A percentile compares a stretch with the other conserved stretches of the same genome.
phyloP scores from a whole-genome alignment of 805 yeast species.

The Ogataea nitratoaversa region DNA sequence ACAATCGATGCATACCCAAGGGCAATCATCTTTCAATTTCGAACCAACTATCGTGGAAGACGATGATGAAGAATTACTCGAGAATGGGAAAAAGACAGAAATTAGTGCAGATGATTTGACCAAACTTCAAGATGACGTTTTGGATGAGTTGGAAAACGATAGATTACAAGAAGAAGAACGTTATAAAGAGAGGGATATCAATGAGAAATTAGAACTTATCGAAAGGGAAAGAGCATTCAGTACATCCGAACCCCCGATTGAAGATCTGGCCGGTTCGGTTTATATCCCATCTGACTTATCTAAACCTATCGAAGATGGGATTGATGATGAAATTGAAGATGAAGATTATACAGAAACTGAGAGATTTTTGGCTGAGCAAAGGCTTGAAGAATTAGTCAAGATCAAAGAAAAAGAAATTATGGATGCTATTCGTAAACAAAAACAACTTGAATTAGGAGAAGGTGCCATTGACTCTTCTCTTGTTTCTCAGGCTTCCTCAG shows the following conservation, averaged over 20 bases:
- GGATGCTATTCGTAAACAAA: slow-evolving; percentile 18
- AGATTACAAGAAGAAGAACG: slow-evolving; percentile 30
- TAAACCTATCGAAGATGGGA: slow-evolving; percentile 9
- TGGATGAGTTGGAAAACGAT: slow-evolving; percentile 27
- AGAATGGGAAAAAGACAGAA: not conserved
- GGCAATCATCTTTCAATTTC: slow-evolving; percentile 8
- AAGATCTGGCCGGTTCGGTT: slow-evolving; percentile 9
- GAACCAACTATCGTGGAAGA: slow-evolving; percentile 24
- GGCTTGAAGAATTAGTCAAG: slow-evolving; percentile 24
- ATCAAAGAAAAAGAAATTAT: slow-evolving; percentile 26
- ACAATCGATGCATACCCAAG: slow-evolving; percentile 22
- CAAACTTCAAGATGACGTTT: slow-evolving; percentile 21
- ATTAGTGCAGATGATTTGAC: slow-evolving; percentile 18
- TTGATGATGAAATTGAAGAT: slow-evolving; percentile 7
- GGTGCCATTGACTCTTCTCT: slow-evolving; percentile 15
- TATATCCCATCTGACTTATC: slow-evolving; percentile 8
- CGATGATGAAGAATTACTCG: not conserved
- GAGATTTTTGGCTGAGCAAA: slow-evolving; percentile 23
- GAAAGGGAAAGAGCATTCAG: slow-evolving; percentile 26
- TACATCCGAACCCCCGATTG: slow-evolving; percentile 3
- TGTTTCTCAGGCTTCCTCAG: slow-evolving; percentile 16
- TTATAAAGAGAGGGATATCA: slow-evolving; percentile 35
- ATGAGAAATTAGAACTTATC: slow-evolving; percentile 35
- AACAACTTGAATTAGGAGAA: slow-evolving; percentile 14
- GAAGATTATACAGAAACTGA: slow-evolving; percentile 24